Evolutionary conservation across 768 basidiomycete species (phyloP).

Genomic region (Pisolithus marmoratus): DNA sequence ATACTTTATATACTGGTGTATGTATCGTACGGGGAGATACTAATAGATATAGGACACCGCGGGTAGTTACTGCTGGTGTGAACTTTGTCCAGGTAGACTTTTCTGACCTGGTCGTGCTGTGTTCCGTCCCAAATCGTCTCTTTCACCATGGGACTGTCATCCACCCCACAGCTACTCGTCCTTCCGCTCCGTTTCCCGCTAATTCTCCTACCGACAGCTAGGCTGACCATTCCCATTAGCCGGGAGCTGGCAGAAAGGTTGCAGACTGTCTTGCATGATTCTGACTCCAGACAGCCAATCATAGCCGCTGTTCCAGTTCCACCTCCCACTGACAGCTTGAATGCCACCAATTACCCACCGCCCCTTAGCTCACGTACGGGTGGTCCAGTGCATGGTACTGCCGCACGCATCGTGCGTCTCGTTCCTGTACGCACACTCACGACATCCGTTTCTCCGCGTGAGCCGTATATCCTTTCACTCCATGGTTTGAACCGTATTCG

Average conservation of each 20-base stretch:
- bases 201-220: constrained; percentile 68
- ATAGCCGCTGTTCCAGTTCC: constrained; percentile 60
- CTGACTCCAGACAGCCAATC: constrained; percentile 57
- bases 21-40: no score
- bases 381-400: constrained; percentile 56
- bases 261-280: constrained; percentile 60
- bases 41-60: no score
- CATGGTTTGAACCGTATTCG: constrained; percentile 67
- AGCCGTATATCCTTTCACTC: constrained; percentile 64
- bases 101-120: no score
- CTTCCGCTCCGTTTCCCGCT: constrained; percentile 66
- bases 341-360: constrained; percentile 6
- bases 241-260: constrained; percentile 58
- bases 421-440: constrained; percentile 49
- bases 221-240: constrained; percentile 63
- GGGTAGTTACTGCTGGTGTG: no score
- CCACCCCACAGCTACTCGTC: constrained; percentile 49
- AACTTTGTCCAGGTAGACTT: no score
- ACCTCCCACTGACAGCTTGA: constrained; percentile 16
- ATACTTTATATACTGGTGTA: no score
- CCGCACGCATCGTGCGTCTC: constrained; percentile 66
- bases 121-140: neutral
- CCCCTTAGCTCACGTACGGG: neutral
- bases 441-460: constrained; percentile 30
- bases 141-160: constrained; percentile 11